Evolutionary conservation across 2,329 filamentous ascomycete genomes (phyloP).

Genomic region (Fusarium sp.): DNA sequence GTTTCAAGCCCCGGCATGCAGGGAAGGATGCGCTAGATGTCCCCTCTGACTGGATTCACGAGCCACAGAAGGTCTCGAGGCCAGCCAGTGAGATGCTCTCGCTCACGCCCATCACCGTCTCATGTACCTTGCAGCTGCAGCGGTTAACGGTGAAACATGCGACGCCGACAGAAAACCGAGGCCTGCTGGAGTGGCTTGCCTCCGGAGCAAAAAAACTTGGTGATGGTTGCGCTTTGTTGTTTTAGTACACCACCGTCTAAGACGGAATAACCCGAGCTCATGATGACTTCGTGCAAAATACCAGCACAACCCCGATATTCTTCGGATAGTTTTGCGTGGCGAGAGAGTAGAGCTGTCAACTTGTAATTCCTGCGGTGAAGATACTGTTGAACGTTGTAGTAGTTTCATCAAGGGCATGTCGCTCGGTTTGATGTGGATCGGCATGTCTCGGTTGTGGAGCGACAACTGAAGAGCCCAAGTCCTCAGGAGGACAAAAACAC

Average conservation of each 20-base stretch:
- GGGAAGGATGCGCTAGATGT: conserved; percentile 6
- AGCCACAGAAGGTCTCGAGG: neutral
- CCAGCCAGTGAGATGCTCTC: conserved; percentile 3
- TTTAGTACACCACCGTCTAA: neutral
- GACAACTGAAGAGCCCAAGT: neutral
- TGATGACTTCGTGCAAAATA: neutral
- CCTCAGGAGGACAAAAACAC: no score
- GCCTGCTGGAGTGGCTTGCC: neutral
- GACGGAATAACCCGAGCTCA: neutral
- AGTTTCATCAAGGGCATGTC: conserved; percentile 1
- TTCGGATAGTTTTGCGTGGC: neutral
- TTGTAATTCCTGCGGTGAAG: neutral
- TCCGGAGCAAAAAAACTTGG: conserved; percentile 16
- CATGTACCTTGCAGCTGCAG: conserved; percentile 40
- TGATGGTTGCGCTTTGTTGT: conserved; percentile 6
- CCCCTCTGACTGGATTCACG: conserved; percentile 9
- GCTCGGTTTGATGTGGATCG: neutral
- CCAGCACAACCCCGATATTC: neutral
- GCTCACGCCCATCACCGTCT: conserved; percentile 24
- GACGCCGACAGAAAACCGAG: conserved; percentile 26
- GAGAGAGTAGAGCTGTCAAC: neutral
- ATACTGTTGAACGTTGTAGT: neutral
- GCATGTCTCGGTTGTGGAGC: conserved; percentile 7
- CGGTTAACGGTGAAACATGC: conserved; percentile 31
- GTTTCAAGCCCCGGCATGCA: conserved; percentile 25